Base-by-base conservation (phyloP, 2,329 filamentous ascomycete genomes). In the Alternaria incomplexa region DNA sequence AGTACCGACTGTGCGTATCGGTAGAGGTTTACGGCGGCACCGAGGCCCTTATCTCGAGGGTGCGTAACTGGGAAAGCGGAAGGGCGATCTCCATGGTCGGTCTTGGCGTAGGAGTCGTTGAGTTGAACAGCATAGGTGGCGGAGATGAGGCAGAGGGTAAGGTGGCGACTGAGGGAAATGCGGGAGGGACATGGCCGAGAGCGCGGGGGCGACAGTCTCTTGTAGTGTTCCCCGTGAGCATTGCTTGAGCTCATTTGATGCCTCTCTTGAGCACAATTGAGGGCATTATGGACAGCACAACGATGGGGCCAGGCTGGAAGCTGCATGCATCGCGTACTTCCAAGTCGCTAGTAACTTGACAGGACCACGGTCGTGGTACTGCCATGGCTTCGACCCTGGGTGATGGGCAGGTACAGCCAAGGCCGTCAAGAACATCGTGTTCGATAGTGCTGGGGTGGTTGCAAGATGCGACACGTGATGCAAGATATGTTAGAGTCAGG, bases 231-330 rank as follows among this genome's bases (percentile, higher is more conserved):
- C 9, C 12, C 12, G 20, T 23, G 10, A 8, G 9, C 10, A 23
- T 25, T 28, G 23, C 15, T 10, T 46, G 51, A 59, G 59, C 55
- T 26, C 47, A 43, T 44, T 45, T 17, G 56, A 30, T 26, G 3
- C 36, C 26, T 9, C 7, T 23, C 26, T 30, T 62, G 60, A 63
- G 61, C 61, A 63, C 17, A 50, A 63, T 63, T 63, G 61, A 60
- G 61, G 50, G 25, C n/a, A 25, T 71, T 71, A 36, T 22, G 20
- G 54, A 26, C 10, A 22, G 30, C 30, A 28, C 30, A 15, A 36
- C 15, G 1, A 36, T 36, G 32, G 32, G 4, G 4, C 32, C 1
- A 0, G 15, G 4, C 32, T 36, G 32, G 32, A 48, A 26, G 63
- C 25, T 54, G 50, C 60, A 62, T 53, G 23, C 26, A 45, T 25